These are phyloP conservation scores for Medicago arabica DNA, from an alignment of 306 rosid genomes.

Conservation along the genomic window DNA sequence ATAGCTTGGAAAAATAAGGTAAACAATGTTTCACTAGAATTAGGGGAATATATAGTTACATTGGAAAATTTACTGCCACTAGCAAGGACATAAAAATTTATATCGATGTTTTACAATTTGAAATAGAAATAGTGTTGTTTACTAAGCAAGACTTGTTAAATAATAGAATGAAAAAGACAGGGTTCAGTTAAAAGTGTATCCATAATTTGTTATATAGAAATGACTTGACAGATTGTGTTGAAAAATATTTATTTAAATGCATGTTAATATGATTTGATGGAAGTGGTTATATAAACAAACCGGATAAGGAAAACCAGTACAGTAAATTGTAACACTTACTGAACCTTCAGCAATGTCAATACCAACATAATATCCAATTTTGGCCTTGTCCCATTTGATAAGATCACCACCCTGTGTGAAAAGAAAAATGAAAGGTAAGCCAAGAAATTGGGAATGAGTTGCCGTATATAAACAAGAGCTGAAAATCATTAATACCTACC, in stretches of 20 bases:
- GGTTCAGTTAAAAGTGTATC: slow-evolving; percentile 11
- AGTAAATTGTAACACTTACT: slow-evolving; percentile 54
- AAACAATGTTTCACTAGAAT: slow-evolving; percentile 23
- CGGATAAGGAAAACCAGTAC: slow-evolving; percentile 24
- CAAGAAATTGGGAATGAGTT: slow-evolving; percentile 9
- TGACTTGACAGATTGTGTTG: neutral
- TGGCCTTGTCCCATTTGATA: slow-evolving; percentile 99
- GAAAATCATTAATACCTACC: slow-evolving; percentile 72
- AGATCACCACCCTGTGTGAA: slow-evolving; percentile 95
- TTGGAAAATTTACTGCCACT: slow-evolving; percentile 17
- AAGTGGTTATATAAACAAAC: neutral
- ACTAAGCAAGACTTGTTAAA: slow-evolving; percentile 10
- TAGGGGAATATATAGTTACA: neutral
- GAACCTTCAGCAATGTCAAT: slow-evolving; percentile 98
- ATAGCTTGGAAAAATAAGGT: slow-evolving; percentile 36
- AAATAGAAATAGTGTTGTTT: slow-evolving; percentile 20
- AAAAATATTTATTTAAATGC: neutral
- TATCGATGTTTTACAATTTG: neutral
- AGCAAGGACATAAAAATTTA: neutral
- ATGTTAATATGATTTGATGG: slow-evolving; percentile 13
- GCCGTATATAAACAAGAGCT: slow-evolving; percentile 13
- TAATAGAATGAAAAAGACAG: slow-evolving; percentile 3
- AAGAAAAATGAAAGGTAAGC: slow-evolving; percentile 21
- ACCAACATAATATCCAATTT: slow-evolving; percentile 94
- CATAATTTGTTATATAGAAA: slow-evolving; percentile 18